Conservation (phyloP, 2,329 filamentous ascomycete genomes). For the Fusarium praegraminearum region DNA sequence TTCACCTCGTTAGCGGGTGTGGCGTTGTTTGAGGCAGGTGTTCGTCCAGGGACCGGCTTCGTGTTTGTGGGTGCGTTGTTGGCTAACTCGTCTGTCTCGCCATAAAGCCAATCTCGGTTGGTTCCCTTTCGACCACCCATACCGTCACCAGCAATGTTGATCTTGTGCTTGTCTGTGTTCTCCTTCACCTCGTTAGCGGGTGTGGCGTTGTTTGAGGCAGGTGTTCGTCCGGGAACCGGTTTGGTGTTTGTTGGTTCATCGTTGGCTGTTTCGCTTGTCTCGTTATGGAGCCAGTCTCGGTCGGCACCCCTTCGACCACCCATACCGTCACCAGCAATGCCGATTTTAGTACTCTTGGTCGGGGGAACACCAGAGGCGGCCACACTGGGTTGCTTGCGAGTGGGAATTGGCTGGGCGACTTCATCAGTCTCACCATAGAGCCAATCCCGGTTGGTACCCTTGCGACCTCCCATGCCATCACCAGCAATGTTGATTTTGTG, state of each 20-base stretch:
- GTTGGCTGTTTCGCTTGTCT: slow-evolving; percentile 54
- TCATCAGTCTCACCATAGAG: slow-evolving; percentile 59
- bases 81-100: slow-evolving; percentile 46
- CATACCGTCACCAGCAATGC: slow-evolving; percentile 72
- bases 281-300: slow-evolving; percentile 68
- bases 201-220: slow-evolving; percentile 28
- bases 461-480: slow-evolving; percentile 75
- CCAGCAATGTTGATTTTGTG: slow-evolving; percentile 62
- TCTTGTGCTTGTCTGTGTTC: slow-evolving; percentile 42
- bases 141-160: slow-evolving; percentile 68
- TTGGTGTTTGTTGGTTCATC: slow-evolving; percentile 33
- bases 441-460: slow-evolving; percentile 68
- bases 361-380: slow-evolving; percentile 29
- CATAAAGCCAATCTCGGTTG: slow-evolving; percentile 60
- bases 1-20: slow-evolving; percentile 11
- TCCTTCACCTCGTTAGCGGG: slow-evolving; percentile 25
- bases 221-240: slow-evolving; percentile 53
- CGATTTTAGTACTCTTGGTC: slow-evolving; percentile 47
- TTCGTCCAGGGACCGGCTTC: slow-evolving; percentile 51
- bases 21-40: slow-evolving; percentile 44
- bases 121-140: slow-evolving; percentile 72
- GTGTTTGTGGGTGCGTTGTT: slow-evolving; percentile 26
- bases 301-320: slow-evolving; percentile 67
- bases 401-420: slow-evolving; percentile 41
- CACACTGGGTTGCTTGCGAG: slow-evolving; percentile 36